Base-by-base conservation (phyloP, 768 basidiomycete species). In the Tephrocybe sp. region DNA sequence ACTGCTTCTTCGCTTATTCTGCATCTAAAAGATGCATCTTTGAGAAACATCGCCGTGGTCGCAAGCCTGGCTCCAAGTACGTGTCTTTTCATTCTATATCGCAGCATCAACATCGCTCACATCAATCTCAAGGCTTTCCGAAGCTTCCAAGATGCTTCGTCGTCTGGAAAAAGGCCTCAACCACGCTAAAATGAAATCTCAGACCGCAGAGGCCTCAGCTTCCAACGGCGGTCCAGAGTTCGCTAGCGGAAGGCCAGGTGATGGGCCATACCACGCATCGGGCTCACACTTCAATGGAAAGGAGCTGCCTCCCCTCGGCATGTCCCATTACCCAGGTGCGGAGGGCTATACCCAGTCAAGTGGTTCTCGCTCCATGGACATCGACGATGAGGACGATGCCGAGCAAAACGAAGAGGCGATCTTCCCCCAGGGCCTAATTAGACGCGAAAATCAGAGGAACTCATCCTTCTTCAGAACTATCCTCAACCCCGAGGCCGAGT, bases 41-140 rank as follows among this genome's bases (percentile, higher is more conserved):
- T 60, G 90, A 93, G 73, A 93, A 93, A 67, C 90, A 93, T 68
- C 81, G 91, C 48, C 84, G 90, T 28, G 90, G 90, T 37, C 82
- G 90, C 50, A 93, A 93, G 62, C 90, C 90, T 15, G 91, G 90
- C 60, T 92, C 90, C 70, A 93, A 93, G 91, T 93, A 66, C 21
- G 75, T 30, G 8, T 36, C 7, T 36, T 36, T 4, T 50, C 51
- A 36, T 30, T 32, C 43, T 26, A 20, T 46, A 40, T 32, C 37
- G 54, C 15, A 54, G 61, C 42, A 44, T 62, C 32, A 39, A 39
- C 46, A 3, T 17, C 8, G 10, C 45, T 53, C 41, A 58, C 39
- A 33, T 42, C 21, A 46, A 42, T 34, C 15, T 45, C 18, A 57
- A 92, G 90, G 68, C 73, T 93, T 37, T 92, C 90, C 32, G 91